Evolutionary conservation across 331 rosid genomes (phyloP).

Genomic region (Pyracantha coccinea): DNA sequence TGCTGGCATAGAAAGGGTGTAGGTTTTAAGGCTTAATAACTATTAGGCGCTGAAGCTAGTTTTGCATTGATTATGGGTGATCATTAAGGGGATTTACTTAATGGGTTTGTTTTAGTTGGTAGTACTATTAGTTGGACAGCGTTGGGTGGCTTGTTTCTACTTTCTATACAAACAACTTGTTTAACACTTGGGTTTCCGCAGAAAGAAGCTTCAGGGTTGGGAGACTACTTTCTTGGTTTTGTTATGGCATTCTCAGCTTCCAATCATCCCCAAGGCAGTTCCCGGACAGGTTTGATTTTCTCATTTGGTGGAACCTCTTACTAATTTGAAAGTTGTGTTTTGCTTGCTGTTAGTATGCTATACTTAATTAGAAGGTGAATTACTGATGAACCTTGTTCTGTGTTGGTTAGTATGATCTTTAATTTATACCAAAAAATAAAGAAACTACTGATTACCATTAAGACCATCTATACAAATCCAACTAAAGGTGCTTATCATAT

Average conservation of each 20-base stretch:
- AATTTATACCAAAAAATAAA: neutral
- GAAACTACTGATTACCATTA: neutral
- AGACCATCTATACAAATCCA: neutral
- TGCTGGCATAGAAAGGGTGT: neutral
- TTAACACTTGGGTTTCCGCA: constrained; percentile 4
- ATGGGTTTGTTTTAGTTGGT: constrained; percentile 14
- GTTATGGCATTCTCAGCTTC: constrained; percentile 48
- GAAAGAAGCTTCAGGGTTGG: constrained; percentile 9
- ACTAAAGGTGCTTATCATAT: neutral
- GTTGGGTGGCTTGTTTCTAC: constrained; percentile 15
- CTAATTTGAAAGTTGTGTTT: neutral
- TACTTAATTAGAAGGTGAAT: neutral
- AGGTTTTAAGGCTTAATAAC: constrained; percentile 1
- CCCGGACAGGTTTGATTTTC: constrained; percentile 46
- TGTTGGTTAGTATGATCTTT: neutral
- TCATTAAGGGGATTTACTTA: constrained; percentile 4
- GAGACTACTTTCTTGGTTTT: constrained; percentile 17
- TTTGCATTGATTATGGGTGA: constrained; percentile 7
- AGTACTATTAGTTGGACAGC: constrained; percentile 10
- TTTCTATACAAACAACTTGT: constrained; percentile 3
- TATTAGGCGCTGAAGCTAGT: neutral
- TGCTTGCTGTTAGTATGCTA: neutral
- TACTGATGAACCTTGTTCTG: neutral
- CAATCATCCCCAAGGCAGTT: constrained; percentile 36
- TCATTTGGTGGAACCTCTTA: neutral